Percentiles rank a stretch among this genome's conserved stretches.
Evolutionary conservation across 768 basidiomycete genomes (phyloP).

Genomic region (Hebeloma cylindrosporum): DNA sequence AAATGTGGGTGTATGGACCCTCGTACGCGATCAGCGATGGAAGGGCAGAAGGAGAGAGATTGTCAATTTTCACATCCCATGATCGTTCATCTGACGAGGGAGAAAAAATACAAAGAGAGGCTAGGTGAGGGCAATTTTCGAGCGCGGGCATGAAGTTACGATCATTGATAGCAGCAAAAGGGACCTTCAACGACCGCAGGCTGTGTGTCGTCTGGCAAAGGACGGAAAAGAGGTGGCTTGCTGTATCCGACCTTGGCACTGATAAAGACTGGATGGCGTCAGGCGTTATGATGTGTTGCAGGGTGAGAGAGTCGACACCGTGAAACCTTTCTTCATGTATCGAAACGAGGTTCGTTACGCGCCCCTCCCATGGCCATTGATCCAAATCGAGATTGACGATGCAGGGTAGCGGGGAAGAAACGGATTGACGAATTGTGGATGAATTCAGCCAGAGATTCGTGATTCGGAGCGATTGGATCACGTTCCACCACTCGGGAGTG

Average conservation of each 20-base stretch:
- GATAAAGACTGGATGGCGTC: conserved; percentile 30
- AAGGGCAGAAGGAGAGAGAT: conserved; percentile 19
- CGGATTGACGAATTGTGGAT: conserved; percentile 21
- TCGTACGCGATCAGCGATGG: conserved; percentile 27
- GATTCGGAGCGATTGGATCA: conserved; percentile 28
- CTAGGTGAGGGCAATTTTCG: conserved; percentile 28
- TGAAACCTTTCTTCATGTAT: conserved; percentile 31
- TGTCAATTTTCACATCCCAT: conserved; percentile 17
- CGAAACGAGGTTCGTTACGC: conserved; percentile 32
- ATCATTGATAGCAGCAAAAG: conserved; percentile 27
- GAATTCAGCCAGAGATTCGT: conserved; percentile 35
- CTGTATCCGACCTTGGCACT: conserved; percentile 33
- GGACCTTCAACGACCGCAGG: conserved; percentile 19
- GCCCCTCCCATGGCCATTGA: conserved; percentile 39
- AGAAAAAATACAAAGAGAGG: conserved; percentile 31
- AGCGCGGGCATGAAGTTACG: conserved; percentile 27
- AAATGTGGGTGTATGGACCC: conserved; percentile 29
- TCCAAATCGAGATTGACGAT: conserved; percentile 33
- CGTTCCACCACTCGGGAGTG: conserved; percentile 31
- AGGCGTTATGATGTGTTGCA: conserved; percentile 29
- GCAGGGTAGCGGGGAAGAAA: conserved; percentile 10
- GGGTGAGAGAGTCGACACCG: conserved; percentile 28
- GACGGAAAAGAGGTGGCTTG: conserved; percentile 27
- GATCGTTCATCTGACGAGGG: conserved; percentile 25
- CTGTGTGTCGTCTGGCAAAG: conserved; percentile 14